Conservation (phyloP, 192 early-diverging fungal species). For the Coemansia sp. region DNA sequence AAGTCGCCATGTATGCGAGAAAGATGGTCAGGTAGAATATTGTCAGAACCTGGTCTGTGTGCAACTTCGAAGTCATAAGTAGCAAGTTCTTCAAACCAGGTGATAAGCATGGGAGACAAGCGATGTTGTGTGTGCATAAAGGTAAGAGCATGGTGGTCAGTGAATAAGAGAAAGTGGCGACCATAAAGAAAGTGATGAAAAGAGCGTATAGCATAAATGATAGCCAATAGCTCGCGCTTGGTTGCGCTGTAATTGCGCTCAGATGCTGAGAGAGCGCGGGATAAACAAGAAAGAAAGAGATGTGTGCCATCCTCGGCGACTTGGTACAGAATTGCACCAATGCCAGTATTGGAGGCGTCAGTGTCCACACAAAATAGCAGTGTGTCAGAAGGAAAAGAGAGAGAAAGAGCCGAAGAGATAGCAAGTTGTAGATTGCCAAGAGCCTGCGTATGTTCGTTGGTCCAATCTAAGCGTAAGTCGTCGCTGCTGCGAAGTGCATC, state of each 20-base stretch:
- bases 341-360: neutral
- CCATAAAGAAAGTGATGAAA: constrained; percentile 45
- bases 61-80: neutral
- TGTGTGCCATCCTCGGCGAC: neutral
- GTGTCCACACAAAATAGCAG: neutral
- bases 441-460: too few species aligned
- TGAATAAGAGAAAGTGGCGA: constrained; percentile 28
- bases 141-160: constrained; percentile 32
- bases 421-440: too few species aligned
- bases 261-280: too few species aligned
- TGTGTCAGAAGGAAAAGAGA: neutral
- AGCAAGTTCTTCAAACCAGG: too few species aligned
- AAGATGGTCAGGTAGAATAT: neutral
- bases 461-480: too few species aligned
- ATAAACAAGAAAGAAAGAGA: neutral
- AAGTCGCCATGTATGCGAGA: neutral
- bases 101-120: too few species aligned
- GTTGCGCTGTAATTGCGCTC: neutral
- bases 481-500: too few species aligned
- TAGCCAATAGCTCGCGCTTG: constrained; percentile 2
- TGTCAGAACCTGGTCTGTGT: neutral
- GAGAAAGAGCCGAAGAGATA: neutral
- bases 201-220: neutral
- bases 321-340: neutral
- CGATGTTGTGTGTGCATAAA: constrained; percentile 14